Conservation (phyloP, 306 rosid species). For the Ammopiptanthus mongolicus region DNA sequence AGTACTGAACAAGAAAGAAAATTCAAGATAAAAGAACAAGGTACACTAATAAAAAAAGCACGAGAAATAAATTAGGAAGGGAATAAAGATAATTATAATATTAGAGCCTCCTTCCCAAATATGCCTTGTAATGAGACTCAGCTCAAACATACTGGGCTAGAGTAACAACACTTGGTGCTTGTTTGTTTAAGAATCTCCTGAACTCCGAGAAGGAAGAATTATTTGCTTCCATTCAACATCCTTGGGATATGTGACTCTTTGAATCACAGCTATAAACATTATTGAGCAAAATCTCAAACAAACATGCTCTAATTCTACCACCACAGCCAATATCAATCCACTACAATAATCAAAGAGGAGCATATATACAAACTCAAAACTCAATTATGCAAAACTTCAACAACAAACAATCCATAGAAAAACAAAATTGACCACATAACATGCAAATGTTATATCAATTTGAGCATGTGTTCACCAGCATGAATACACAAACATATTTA, state of each 20-base stretch:
- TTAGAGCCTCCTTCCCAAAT: neutral
- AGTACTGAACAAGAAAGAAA: neutral
- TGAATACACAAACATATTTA: neutral
- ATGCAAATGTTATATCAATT: neutral
- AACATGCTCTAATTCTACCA: neutral
- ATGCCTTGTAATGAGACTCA: neutral
- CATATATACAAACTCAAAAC: neutral
- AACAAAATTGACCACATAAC: neutral
- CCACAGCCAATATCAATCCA: neutral
- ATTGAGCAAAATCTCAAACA: neutral
- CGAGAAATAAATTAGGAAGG: neutral
- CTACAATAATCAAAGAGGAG: neutral
- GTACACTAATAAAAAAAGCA: neutral
- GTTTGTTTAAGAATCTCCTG: neutral
- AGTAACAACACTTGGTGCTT: neutral
- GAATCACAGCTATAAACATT: neutral
- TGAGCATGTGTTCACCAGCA: neutral
- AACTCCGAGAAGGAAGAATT: neutral
- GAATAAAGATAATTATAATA: neutral
- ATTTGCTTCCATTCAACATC: neutral
- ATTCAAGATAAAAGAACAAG: neutral
- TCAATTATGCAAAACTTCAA: neutral
- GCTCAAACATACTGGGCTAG: neutral
- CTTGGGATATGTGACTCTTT: neutral
- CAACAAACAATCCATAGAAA: neutral